Base-by-base conservation (phyloP, 495 filamentous ascomycete genomes). In the Hyaloscypha variabilis region DNA sequence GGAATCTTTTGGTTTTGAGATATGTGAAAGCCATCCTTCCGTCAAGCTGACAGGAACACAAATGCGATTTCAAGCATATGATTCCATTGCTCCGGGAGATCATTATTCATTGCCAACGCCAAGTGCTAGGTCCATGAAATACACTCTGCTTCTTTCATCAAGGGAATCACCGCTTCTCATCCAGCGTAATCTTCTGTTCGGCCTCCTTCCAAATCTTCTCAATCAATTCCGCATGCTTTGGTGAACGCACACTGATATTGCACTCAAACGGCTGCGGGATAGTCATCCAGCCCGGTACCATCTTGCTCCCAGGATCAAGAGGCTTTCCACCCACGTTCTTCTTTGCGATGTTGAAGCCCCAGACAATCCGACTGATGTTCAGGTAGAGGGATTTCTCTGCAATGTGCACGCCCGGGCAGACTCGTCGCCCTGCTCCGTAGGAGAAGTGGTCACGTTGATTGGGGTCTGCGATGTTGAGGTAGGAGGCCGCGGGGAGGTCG, bases 371-470 rank as follows among this genome's bases (percentile, higher is more conserved):
- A 1, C 83, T 78, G 5, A 85, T 72, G 24, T 71, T 79, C 0
- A 88, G 49, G 70, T 79, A 88, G 6, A 90, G 63, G 1, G 76
- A 82, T 28, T 77, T 78, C 64, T 89, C 86, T 0, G 87, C 87
- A 6, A 90, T 71, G 55, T 84, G 75, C 5, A 83, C 81, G 3
- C 87, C 87, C 0, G 83, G 81, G 68, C 88, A 90, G 23, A 86
- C 77, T 0, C 87, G 77, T 4, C 86, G 78, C 0, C 88, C 88
- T 4, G 82, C 85, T 2, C 87, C 87, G 67, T 62, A 88, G 88
- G 2, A 62, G 25, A 63, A 52, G 60, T 67, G 65, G 30, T 67
- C 65, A 10, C 53, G 64, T 62, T 63, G 14, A 30, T 53, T 50
- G 17, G 57, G 57, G 54, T 66, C 64, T 39, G 57, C 49, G 19